Base-by-base conservation (phyloP, 768 basidiomycete genomes). In the Boletus patriciae region DNA sequence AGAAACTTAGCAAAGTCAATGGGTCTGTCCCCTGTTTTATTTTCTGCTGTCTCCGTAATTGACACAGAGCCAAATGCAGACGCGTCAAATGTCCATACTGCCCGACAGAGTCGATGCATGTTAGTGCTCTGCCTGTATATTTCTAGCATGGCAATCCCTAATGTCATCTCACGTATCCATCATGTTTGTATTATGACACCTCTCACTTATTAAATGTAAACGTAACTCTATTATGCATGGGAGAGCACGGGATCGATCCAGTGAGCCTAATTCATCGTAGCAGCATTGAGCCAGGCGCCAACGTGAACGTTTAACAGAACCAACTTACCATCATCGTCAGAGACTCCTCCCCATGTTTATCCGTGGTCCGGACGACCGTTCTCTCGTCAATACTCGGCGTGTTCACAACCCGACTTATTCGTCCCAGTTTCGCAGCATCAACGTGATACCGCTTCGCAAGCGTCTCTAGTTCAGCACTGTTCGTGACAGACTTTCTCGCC, bases 71-170 rank as follows among this genome's bases (percentile, higher is more conserved):
- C 50, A 41, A 23, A 46, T 33, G 34, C 67, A 95, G 94, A 23
- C 87, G 91, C 4, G 92, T 95, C 56, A 98, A 98, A 70, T 99
- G 96, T 65, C 95, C 96, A 7, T 98, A 98, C 71, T 98, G 96
- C 69, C 96, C 96, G 12, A 74, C 83, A 12, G 95, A 97, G 71
- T 90, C 90, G 6, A 73, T 70, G 42, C 70, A 83, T 34, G 70
- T 68, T 36, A 69, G 74, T 31, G 89, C 88, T 4, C 60, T 90
- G 54, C 81, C 80, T 44, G 83, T 92, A 42, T 76, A 86, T 71
- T 88, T 92, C 63, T 92, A 72, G 71, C 37, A 36, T 52, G 37
- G 25, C 19, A 12, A 25, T 34, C 7, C 19, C 33, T 33, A 25
- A 45, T 45, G 37, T 19, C 25, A 50, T 34, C 6, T 44, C 36